Base-by-base conservation (phyloP, 2,329 filamentous ascomycete species). In the Hymenoscyphus salicellus region DNA sequence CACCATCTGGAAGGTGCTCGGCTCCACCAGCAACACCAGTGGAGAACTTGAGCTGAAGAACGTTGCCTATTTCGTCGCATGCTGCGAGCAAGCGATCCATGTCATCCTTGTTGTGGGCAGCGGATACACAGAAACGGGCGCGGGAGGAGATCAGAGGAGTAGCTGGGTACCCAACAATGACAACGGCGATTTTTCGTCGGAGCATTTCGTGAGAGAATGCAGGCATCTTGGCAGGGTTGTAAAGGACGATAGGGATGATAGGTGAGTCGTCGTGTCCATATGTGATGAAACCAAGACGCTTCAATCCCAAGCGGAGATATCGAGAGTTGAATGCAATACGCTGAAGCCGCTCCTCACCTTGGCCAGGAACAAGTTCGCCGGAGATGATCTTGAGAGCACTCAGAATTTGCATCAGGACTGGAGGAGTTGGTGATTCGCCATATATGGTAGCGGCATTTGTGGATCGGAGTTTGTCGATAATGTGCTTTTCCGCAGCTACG, bases 191-290 rank as follows among this genome's bases (percentile, higher is more conserved):
- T 79, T 97, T 98, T 75, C 95, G 92, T 80, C 91, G 92, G 66
- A 98, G 86, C 95, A 99, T 98, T 78, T 98, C 95, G 76, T 97
- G 95, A 59, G 93, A 97, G 79, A 99, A 99, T 65, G 95, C 94
- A 4, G 94, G 91, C 84, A 99, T 97, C 81, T 99, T 99, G 73
- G 92, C 95, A n/a, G 95, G 95, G 79, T 98, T 92, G 83, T 97
- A 99, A 32, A 99, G 87, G 74, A 97, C 86, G 70, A 99, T 79
- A 62, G 95, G 95, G 72, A 99, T 93, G 72, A 99, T 98, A 63
- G 95, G 95, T 5, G 93, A 97, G 79, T 99, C 95, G 75, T 99
- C 95, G 77, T 98, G 93, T 67, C 95, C 95, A 76, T 96, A 97
- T 62, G 97, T 90, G 75, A 99, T 99, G 80, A 93, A 94, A 59